These are phyloP conservation scores for Jamesozyma piceae DNA, from an alignment of 805 yeast genomes.

Conservation along the genomic window DNA sequence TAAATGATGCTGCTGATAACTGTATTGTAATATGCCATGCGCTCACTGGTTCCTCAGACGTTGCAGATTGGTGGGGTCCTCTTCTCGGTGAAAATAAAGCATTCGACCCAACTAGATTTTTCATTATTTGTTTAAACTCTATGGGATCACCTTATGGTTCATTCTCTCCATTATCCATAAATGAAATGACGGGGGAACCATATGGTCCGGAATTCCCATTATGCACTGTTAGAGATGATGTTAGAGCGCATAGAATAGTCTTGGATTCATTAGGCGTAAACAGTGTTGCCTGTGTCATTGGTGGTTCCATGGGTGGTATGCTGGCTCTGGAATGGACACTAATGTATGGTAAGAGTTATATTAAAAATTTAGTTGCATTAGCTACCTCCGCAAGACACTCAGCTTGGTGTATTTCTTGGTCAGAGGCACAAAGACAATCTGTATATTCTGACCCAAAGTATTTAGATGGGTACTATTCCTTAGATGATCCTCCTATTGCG, in stretches of 20 bases:
- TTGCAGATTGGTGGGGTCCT: conserved; percentile 99
- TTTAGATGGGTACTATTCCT: conserved; percentile 75
- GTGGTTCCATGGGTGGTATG: conserved; percentile 99
- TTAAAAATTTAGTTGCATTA: conserved; percentile 62
- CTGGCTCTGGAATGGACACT: conserved; percentile 74
- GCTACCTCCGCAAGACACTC: conserved; percentile 93
- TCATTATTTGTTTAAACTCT: conserved; percentile 82
- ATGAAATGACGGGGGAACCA: conserved; percentile 61
- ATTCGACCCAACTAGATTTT: conserved; percentile 82
- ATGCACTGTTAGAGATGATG: conserved; percentile 90
- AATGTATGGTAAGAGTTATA: conserved; percentile 56
- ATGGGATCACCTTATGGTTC: conserved; percentile 95
- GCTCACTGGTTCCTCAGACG: conserved; percentile 89
- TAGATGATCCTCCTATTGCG: conserved; percentile 68
- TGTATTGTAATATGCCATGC: conserved; percentile 93
- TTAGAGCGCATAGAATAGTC: conserved; percentile 63
- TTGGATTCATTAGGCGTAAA: conserved; percentile 74
- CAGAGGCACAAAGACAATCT: conserved; percentile 94
- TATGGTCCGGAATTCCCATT: conserved; percentile 95
- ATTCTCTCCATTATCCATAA: conserved; percentile 80
- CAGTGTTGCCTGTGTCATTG: conserved; percentile 74
- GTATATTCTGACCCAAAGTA: conserved; percentile 93
- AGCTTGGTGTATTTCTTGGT: conserved; percentile 99
- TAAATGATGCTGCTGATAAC: conserved; percentile 61
- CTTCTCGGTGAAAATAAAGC: conserved; percentile 71